These are phyloP conservation scores for Talaromyces sp. DNA, from an alignment of 2,329 filamentous ascomycete genomes.

Conservation along the genomic window DNA sequence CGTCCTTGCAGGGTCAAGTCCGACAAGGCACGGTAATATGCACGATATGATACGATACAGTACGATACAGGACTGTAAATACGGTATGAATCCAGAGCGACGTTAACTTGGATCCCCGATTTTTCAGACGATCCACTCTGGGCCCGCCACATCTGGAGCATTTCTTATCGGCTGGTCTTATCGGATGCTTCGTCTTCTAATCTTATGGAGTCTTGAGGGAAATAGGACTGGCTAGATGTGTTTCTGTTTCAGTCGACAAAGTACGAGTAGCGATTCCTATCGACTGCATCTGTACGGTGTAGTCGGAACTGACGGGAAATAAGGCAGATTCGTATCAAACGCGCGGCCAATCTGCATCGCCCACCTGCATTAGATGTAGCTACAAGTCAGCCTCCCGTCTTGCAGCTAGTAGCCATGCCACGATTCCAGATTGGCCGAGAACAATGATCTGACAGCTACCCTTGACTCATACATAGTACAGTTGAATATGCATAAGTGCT, in stretches of 20 bases:
- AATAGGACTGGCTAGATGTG: neutral
- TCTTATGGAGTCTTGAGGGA: neutral
- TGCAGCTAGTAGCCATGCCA: neutral
- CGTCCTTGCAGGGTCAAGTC: neutral
- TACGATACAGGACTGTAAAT: neutral
- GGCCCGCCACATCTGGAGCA: constrained; percentile 2
- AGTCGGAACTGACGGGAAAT: neutral
- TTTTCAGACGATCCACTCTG: neutral
- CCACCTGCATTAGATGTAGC: neutral
- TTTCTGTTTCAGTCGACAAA: neutral
- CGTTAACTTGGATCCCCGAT: neutral
- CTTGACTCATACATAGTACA: neutral
- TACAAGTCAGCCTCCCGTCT: neutral
- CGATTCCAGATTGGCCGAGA: neutral
- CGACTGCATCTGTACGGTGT: neutral
- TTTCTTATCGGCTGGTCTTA: neutral
- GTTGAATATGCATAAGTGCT: neutral
- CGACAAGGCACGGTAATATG: neutral
- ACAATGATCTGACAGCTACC: neutral
- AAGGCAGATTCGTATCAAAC: neutral
- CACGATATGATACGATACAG: neutral
- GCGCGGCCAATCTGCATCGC: constrained; percentile 2
- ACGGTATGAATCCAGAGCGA: neutral
- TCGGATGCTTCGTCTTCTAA: neutral
- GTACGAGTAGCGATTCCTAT: neutral